Evolutionary conservation across 2,329 filamentous ascomycete species (phyloP), one percentile per base, ranked within the genome.

Genomic region (Ophiostoma sp.): DNA sequence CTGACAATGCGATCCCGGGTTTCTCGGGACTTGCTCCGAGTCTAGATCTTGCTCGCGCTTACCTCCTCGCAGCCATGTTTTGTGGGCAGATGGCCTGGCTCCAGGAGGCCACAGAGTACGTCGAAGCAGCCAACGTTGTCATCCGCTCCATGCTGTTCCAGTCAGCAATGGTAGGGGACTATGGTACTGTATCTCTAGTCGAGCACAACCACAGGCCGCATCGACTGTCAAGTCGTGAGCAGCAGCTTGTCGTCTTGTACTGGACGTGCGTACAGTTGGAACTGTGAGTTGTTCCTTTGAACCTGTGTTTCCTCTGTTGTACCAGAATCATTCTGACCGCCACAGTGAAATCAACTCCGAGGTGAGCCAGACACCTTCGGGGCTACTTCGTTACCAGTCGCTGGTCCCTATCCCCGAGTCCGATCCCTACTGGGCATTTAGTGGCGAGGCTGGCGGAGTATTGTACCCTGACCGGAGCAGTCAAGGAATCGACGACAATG

Each of bases 191-290:
- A 49, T 60, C 69, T 36, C 64, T 72, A 16, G 42, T 70, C n/a
- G 67, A 71, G 16, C 66, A 70, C 45, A 67, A 40, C 4, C 52
- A 58, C 8, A 38, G 65, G 5, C 68, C 66, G 8, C 65, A 69
- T 7, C 11, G 0, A 4, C 66, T 70, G 4, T 49, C 66, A 1
- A 65, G 64, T 2, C 67, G 69, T 5, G 71, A 72, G 41, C 66
- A 52, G 1, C 67, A 72, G 38, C 27, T 72, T 12, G 66, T 69
- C 4, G 14, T 67, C 6, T 66, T 72, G 3, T 72, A 70, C 41
- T 72, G 71, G 71, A 67, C 44, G 1, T 72, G 70, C 44, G 69
- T 71, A 3, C 67, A 70, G 38, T 42, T 72, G 16, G 71, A 72
- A 38, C 70, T 62, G 71, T 72, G 36, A 67, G 71, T 69, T 3